Evolutionary conservation across 2,329 filamentous ascomycete species (phyloP).

Genomic region (Aspergillus spinulosporus): DNA sequence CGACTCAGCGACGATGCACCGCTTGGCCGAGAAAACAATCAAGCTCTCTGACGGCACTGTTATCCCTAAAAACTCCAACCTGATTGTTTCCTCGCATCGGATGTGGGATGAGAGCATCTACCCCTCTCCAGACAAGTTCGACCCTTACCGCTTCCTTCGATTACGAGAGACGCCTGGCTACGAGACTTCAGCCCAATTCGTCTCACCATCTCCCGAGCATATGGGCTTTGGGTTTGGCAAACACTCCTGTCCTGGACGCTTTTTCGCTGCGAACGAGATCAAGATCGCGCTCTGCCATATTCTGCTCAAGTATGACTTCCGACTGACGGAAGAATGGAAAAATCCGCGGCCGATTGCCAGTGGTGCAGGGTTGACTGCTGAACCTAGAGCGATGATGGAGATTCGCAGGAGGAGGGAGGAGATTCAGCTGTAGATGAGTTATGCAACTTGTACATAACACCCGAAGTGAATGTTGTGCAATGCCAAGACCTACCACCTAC

Average conservation of each 20-base stretch:
- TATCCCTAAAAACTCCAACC: conserved; percentile 5
- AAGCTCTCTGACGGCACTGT: conserved; percentile 16
- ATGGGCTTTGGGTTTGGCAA: conserved; percentile 35
- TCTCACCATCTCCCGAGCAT: conserved; percentile 3
- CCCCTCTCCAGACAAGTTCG: conserved; percentile 9
- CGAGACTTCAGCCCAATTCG: conserved; percentile 19
- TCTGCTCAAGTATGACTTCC: conserved; percentile 52
- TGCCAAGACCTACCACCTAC: neutral
- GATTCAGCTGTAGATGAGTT: neutral
- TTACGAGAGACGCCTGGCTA: conserved; percentile 7
- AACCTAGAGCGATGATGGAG: neutral
- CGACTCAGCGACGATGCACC: neutral
- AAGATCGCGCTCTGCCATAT: conserved; percentile 55
- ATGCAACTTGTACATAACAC: neutral
- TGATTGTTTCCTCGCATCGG: conserved; percentile 7
- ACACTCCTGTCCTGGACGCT: conserved; percentile 49
- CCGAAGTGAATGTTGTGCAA: too few species aligned
- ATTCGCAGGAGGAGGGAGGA: neutral
- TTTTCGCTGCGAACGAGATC: conserved; percentile 55
- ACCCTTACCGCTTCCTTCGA: conserved; percentile 16
- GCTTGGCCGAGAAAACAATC: conserved; percentile 10
- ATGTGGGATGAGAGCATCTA: conserved; percentile 15
- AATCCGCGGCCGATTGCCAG: neutral
- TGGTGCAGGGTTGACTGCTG: neutral
- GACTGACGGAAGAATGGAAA: neutral